Base-by-base conservation (phyloP, 768 basidiomycete genomes). In the Lentinula boryana region DNA sequence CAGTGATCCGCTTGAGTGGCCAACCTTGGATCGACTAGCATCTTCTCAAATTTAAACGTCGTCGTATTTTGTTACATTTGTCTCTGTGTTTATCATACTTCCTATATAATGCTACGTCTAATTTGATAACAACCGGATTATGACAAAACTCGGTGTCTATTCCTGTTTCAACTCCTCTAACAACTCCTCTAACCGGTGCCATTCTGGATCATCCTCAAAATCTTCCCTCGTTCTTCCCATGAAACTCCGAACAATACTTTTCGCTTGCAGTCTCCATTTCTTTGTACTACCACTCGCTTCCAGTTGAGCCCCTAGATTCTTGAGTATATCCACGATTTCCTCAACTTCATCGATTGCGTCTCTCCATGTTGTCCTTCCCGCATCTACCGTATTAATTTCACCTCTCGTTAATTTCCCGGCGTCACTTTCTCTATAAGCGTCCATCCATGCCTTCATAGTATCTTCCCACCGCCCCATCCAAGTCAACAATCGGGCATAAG, bases 161-260 rank as follows among this genome's bases (percentile, higher is more conserved):
- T 70, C 74, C 50, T 76, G 78, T 66, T 80, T 80, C 63, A 91
- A 66, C 54, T 91, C 89, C 44, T 87, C 85, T 67, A 85, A 76
- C 66, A 94, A 70, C 62, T 79, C 83, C 67, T 78, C 77, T 68
- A 98, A 75, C 63, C 78, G 76, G 31, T 76, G 70, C 88, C 91
- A 98, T 75, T 93, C 94, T 4, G 86, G 81, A 70, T 97, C 91
- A 56, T 95, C 95, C 71, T 89, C 91, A 64, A 95, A 98, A 61
- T 76, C 69, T 41, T 86, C 91, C 72, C 79, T 87, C 62, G 91
- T 93, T 62, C 91, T 79, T 6, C 91, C 95, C 74, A 92, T 82
- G 73, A 98, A 98, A 56, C 87, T 89, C 74, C 95, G 79, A 62
- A 98, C 82, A 60, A 98, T 79, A 63, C 93, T 95, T 58, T 89